A percentile compares a stretch with the other conserved stretches of the same genome.
phyloP scores from a whole-genome alignment of 176 grass and related monocot species.

The Triticum aestivum region IWGSC_CS_RefSeq_v2.1 NC_057798.1:322715199-322715698 shows the following conservation, averaged over 20 bases:
- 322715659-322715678: constrained; percentile 10
- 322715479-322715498: constrained; percentile 62
- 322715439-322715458: constrained; percentile 83
- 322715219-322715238: not conserved
- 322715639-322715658: constrained; percentile 4
- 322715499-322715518: constrained; percentile 79
- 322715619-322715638: constrained; percentile 12
- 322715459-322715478: constrained; percentile 54
- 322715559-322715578: constrained; percentile 31
- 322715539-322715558: constrained; percentile 42
- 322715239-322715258: constrained; percentile 18
- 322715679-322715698: constrained; percentile 47
- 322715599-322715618: constrained; percentile 12
- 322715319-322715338: constrained; percentile 17
- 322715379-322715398: constrained; percentile 73
- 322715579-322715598: constrained; percentile 40
- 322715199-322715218: not conserved
- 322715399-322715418: constrained; percentile 80
- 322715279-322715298: constrained; percentile 15
- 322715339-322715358: constrained; percentile 36
- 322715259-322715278: constrained; percentile 7
- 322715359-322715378: constrained; percentile 62
- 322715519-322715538: constrained; percentile 71
- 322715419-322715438: constrained; percentile 90
- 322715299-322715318: constrained; percentile 8